These are phyloP conservation scores for Tolypocladium pustulatum DNA, from an alignment of 2,329 filamentous ascomycete genomes.

Conservation along the genomic window DNA sequence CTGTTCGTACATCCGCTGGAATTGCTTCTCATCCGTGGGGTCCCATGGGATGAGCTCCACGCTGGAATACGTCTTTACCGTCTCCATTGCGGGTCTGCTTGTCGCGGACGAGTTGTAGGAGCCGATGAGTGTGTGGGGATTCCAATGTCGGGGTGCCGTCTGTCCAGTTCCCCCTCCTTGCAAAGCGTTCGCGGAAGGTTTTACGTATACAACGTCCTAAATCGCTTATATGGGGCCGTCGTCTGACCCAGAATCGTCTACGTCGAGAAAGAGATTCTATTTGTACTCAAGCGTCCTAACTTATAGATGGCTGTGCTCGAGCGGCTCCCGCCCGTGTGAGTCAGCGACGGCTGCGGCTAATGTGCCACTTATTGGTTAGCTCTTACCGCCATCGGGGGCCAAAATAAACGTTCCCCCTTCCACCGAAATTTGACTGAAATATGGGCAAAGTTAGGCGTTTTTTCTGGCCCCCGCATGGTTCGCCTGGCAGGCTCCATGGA, in stretches of 20 bases:
- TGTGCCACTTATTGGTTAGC: neutral
- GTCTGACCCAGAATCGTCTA: neutral
- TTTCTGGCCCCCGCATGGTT: no score
- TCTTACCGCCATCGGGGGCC: no score
- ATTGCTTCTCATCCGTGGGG: conserved; percentile 24
- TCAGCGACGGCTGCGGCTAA: neutral
- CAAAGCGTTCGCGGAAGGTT: neutral
- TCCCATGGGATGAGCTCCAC: conserved; percentile 34
- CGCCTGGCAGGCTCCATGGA: no score
- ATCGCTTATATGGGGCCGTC: neutral
- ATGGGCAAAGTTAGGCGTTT: no score
- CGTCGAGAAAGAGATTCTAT: neutral
- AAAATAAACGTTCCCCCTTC: no score
- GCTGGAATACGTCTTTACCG: conserved; percentile 4
- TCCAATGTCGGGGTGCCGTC: neutral
- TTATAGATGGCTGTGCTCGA: neutral
- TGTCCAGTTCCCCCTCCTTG: neutral
- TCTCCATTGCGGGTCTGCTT: neutral
- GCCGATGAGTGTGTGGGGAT: neutral
- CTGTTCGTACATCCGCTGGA: conserved; percentile 29
- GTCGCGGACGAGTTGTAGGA: neutral
- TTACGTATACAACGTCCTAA: neutral
- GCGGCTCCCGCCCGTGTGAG: neutral
- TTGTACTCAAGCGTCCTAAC: no score
- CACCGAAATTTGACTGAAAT: no score